Conservation (phyloP, 2,329 filamentous ascomycete genomes). For the Ilyonectria sp. region DNA sequence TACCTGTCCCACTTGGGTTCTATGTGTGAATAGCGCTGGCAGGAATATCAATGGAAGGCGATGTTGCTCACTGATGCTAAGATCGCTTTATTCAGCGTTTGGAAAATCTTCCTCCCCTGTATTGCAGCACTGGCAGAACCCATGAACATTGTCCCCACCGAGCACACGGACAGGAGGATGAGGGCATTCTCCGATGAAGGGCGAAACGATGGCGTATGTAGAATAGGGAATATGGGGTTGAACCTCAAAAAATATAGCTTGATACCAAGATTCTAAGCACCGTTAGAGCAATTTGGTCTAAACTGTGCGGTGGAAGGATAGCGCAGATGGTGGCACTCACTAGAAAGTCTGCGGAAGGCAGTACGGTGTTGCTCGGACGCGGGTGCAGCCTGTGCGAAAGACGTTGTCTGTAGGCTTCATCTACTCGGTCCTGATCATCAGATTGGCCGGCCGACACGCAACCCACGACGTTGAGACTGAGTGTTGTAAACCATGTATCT, state of each 20-base stretch:
- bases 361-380: background rate
- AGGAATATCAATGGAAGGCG: background rate
- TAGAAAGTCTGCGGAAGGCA: constrained; percentile 38
- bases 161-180: constrained; percentile 55
- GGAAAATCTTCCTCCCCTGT: constrained; percentile 39
- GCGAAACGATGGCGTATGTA: constrained; percentile 36
- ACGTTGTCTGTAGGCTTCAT: constrained; percentile 27
- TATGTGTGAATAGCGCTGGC: background rate
- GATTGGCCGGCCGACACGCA: background rate
- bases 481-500: constrained; percentile 5
- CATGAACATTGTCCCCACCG: constrained; percentile 54
- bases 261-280: constrained; percentile 39
- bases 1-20: constrained; percentile 7
- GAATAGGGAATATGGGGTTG: constrained; percentile 39
- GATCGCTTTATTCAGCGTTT: constrained; percentile 33
- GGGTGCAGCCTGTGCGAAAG: constrained; percentile 30
- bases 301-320: background rate
- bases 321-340: constrained; percentile 12
- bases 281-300: background rate
- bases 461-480: background rate
- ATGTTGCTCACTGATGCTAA: constrained; percentile 30
- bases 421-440: constrained; percentile 15
- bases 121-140: constrained; percentile 49
- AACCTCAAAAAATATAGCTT: constrained; percentile 41
- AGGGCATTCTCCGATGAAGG: constrained; percentile 48